Base-by-base conservation (phyloP, 805 yeast genomes). In the Candida hungchunana region DNA sequence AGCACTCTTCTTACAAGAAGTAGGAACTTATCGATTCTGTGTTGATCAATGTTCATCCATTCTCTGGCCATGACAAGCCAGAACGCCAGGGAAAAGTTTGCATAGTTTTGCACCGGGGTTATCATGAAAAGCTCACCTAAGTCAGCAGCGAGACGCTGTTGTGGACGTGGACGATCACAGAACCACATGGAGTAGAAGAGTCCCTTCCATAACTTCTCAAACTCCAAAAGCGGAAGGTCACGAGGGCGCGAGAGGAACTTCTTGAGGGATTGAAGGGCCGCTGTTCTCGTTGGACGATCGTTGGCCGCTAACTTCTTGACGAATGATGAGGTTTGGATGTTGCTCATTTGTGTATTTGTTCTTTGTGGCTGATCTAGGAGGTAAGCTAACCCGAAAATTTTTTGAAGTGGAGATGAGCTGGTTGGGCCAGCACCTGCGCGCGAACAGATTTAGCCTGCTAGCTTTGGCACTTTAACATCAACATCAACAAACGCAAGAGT, bases 121-220 rank as follows among this genome's bases (percentile, higher is more conserved):
- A 62, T 60, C 13, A 64, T 62, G 13, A 73, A 77, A 22, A 78
- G 52, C 19, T 60, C 66, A 2, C 90, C 95, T 43, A 93, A 64
- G 28, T 75, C 77, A 31, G 70, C 73, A 3, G 96, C 95, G 25
- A 93, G 65, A 40, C 79, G 65, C 59, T 88, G 96, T 61, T 93
- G 98, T 17, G 95, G 93, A 50, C 82, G 71, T 18, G 96, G 95
- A 55, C 89, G 76, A 59, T 93, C 98, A 56, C 94, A 75, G 64
- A 82, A 87, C 97, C 98, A 93, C 95, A 93, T 86, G 9, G 95
- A 76, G 56, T 71, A 93, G 61, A 82, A 93, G 26, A 93, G 69
- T n/a, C 97, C 98, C 62, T 85, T 88, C 97, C 98, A 93, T 41
- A 93, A 65, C 57, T 90, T 89, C 47, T 83, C 83, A 44, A 77